These are phyloP conservation scores for Cudoniella acicularis DNA, from an alignment of 495 filamentous ascomycete species.

Conservation along the genomic window DNA sequence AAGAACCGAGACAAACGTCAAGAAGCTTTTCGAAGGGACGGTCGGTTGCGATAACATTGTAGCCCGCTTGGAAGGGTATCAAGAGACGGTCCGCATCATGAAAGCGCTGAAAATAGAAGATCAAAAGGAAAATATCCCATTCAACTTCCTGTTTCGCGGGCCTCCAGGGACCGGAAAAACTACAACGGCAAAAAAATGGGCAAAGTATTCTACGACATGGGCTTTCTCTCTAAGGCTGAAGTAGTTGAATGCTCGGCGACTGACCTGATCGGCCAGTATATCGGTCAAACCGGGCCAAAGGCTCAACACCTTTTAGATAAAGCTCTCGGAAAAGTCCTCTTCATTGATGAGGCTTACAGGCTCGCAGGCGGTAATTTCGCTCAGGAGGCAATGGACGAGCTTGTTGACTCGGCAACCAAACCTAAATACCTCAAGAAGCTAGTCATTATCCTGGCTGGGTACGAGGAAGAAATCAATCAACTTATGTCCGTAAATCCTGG, in stretches of 20 bases:
- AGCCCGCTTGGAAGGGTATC: constrained; percentile 55
- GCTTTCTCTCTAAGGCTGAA: constrained; percentile 34
- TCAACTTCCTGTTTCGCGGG: constrained; percentile 61
- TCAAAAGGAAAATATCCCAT: constrained; percentile 49
- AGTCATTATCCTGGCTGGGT: constrained; percentile 65
- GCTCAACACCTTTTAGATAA: constrained; percentile 53
- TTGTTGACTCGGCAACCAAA: constrained; percentile 60
- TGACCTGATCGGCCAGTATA: constrained; percentile 38
- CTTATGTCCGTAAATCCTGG: constrained; percentile 52
- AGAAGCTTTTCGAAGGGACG: constrained; percentile 57
- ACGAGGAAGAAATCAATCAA: constrained; percentile 56
- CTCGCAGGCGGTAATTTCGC: constrained; percentile 49
- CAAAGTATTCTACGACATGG: constrained; percentile 42
- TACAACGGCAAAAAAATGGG: constrained; percentile 42
- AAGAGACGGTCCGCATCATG: constrained; percentile 47
- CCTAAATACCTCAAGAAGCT: constrained; percentile 52
- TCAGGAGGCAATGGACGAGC: constrained; percentile 61
- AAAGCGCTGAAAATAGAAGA: constrained; percentile 52
- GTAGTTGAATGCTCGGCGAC: constrained; percentile 38
- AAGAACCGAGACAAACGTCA: constrained; percentile 45
- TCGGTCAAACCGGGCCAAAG: constrained; percentile 63
- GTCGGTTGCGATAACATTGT: constrained; percentile 65
- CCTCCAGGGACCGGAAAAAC: constrained; percentile 56
- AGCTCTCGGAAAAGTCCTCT: constrained; percentile 56
- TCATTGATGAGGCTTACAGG: constrained; percentile 62